Percentiles rank a stretch among this genome's conserved stretches.
Evolutionary conservation across 2,329 filamentous ascomycete genomes (phyloP).

Genomic region (Colletotrichum australisinense): DNA sequence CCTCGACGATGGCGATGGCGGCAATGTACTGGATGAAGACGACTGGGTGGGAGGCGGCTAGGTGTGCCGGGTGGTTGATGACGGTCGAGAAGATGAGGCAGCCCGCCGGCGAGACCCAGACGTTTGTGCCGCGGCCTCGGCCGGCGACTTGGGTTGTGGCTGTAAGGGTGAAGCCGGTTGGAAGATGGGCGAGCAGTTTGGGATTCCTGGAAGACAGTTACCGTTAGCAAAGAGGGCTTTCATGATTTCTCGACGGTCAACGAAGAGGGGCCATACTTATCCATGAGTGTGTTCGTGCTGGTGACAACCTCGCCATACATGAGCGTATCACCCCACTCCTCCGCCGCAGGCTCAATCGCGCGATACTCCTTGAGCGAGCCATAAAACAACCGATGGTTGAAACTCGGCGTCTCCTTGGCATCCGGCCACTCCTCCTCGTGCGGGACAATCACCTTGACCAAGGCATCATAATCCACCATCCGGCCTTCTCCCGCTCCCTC

Average conservation of each 20-base stretch:
- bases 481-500: slow-evolving; percentile 56
- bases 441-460: slow-evolving; percentile 79
- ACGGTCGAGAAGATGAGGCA: slow-evolving; percentile 89
- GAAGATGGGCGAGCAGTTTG: slow-evolving; percentile 78
- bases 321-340: slow-evolving; percentile 80
- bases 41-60: slow-evolving; percentile 80
- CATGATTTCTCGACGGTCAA: neutral
- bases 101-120: slow-evolving; percentile 93
- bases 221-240: neutral
- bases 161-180: slow-evolving; percentile 86
- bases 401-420: slow-evolving; percentile 81
- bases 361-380: slow-evolving; percentile 77
- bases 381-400: slow-evolving; percentile 86
- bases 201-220: slow-evolving; percentile 69
- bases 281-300: slow-evolving; percentile 91
- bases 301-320: slow-evolving; percentile 94
- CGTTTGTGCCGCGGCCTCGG: slow-evolving; percentile 88
- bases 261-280: slow-evolving; percentile 70
- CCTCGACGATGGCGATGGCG: slow-evolving; percentile 86
- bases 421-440: slow-evolving; percentile 77
- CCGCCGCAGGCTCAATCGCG: slow-evolving; percentile 62
- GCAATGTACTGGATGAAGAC: slow-evolving; percentile 95
- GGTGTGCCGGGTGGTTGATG: slow-evolving; percentile 82
- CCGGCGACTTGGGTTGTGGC: slow-evolving; percentile 91
- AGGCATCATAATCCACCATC: slow-evolving; percentile 78